Percentiles rank a stretch among this genome's conserved stretches.
Conservation (phyloP, 2,329 filamentous ascomycete genomes). For the Beauveria bassiana region DNA sequence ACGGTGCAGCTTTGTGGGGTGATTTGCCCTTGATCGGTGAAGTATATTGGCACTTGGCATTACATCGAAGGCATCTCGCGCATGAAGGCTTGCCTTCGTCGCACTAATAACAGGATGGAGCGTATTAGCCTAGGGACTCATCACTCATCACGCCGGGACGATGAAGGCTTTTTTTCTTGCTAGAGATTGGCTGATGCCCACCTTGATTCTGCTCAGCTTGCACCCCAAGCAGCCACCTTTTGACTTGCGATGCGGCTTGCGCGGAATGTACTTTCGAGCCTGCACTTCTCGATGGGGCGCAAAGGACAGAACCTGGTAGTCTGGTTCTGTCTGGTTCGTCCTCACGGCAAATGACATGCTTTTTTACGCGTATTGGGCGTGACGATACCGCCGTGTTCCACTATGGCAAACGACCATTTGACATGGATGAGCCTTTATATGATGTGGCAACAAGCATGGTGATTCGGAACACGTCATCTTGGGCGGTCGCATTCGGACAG, state of each 20-base stretch:
- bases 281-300: conserved; percentile 2
- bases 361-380: not conserved
- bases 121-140: not conserved
- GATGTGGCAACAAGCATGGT: not conserved
- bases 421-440: not conserved
- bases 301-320: conserved; percentile 7
- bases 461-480: not conserved
- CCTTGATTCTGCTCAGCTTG: conserved; percentile 20
- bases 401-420: not conserved
- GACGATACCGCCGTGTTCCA: not conserved
- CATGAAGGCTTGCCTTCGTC: conserved; percentile 18
- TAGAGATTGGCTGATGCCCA: conserved; percentile 2
- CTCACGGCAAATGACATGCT: not conserved
- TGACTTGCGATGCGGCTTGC: conserved; percentile 16
- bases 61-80: conserved; percentile 16
- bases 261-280: conserved; percentile 14
- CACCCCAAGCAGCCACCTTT: conserved; percentile 16
- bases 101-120: conserved; percentile 10
- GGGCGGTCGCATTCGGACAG: not conserved
- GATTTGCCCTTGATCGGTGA: not conserved
- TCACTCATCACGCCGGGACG: not conserved
- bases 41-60: conserved; percentile 12
- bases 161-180: too few relatives aligned
- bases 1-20: too few relatives aligned
- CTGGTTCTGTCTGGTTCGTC: not conserved